Base-by-base conservation (phyloP, 129 eudicot genomes). In the Scalesia atractyloides region DNA sequence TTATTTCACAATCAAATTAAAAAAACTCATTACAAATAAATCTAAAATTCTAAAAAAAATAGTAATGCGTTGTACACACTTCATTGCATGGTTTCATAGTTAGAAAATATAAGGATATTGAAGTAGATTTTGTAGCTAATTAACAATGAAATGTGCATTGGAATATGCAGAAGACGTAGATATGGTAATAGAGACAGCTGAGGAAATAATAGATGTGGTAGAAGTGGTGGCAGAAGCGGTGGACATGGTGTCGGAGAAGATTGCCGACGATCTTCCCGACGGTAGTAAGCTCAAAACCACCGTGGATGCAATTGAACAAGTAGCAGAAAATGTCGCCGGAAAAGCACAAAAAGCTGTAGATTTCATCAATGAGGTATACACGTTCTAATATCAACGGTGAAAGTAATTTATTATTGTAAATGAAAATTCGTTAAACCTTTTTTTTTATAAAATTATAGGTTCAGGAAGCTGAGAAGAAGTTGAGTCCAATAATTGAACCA, bases 171-270 rank as follows among this genome's bases (percentile, higher is more conserved):
- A 76, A 20, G 66, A 80, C 4, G 67, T 80, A 26, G 85, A 84
- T 15, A n/a, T 62, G 36, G 83, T 78, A 9, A 69, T 84, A 5
- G 74, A 77, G 57, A 73, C 64, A 1, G 78, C 73, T 3, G 88
- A 84, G 73, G 73, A 80, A 17, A 33, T 84, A 7, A 73, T 80
- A 33, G 88, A 84, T 17, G 77, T 46, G 8, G 73, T 84, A 2
- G 82, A 76, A 51, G 81, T 72, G 74, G 75, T 77, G 83, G 82
- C 88, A 10, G 88, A 76, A 51, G 79, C 81, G 34, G 78, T 84
- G 56, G 88, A 84, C 62, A 84, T 56, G 80, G 80, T 80, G 77
- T 82, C 83, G 3, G 88, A 84, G 54, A 64, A 77, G 63, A 56
- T 84, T 4, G 41, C 24, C 8, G 78, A 51, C 12, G 77, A 84